A percentile compares a stretch with the other conserved stretches of the same genome.
Conservation (phyloP, 495 filamentous ascomycete species). For the Pyrenopolyporus hunteri region DNA sequence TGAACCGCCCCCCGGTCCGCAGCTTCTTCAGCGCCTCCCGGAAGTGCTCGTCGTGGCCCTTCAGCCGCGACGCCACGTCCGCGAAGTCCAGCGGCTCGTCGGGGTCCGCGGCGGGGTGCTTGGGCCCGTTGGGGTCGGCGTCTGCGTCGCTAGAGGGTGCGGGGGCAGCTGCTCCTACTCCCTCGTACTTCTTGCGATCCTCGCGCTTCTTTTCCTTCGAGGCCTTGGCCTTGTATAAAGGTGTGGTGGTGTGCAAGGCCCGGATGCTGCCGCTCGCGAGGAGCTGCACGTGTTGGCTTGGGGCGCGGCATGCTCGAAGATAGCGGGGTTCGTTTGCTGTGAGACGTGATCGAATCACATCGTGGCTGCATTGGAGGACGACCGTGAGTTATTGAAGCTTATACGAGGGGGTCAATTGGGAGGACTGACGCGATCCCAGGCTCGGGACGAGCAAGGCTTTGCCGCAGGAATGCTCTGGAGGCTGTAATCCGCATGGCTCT, state of each 20-base stretch:
- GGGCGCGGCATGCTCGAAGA: background rate
- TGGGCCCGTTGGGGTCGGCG: slow-evolving; percentile 27
- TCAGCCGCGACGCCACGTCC: slow-evolving; percentile 65
- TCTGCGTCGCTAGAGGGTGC: background rate
- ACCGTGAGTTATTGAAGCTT: background rate
- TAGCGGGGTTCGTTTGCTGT: background rate
- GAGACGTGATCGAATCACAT: slow-evolving; percentile 8
- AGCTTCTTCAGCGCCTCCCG: slow-evolving; percentile 70
- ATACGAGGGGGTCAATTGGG: slow-evolving; percentile 26
- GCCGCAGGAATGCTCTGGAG: slow-evolving; percentile 27
- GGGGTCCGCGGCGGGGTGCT: slow-evolving; percentile 37
- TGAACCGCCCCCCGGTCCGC: slow-evolving; percentile 64
- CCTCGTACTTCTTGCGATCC: background rate
- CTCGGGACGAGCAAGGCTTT: slow-evolving; percentile 14
- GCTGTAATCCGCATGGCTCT: slow-evolving; percentile 13
- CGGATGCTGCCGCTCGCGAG: background rate
- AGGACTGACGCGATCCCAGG: slow-evolving; percentile 18
- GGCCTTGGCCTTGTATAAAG: background rate
- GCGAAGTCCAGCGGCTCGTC: slow-evolving; percentile 73
- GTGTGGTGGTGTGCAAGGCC: background rate
- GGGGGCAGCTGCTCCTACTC: background rate
- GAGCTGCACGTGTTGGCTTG: background rate
- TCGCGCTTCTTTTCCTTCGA: background rate
- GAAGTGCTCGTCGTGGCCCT: slow-evolving; percentile 60
- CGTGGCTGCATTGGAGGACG: slow-evolving; percentile 16